Evolutionary conservation across 1,284 basidiomycete species (phyloP), one percentile per base, ranked within the genome.

Genomic region (Macrocystidia cucumis): DNA sequence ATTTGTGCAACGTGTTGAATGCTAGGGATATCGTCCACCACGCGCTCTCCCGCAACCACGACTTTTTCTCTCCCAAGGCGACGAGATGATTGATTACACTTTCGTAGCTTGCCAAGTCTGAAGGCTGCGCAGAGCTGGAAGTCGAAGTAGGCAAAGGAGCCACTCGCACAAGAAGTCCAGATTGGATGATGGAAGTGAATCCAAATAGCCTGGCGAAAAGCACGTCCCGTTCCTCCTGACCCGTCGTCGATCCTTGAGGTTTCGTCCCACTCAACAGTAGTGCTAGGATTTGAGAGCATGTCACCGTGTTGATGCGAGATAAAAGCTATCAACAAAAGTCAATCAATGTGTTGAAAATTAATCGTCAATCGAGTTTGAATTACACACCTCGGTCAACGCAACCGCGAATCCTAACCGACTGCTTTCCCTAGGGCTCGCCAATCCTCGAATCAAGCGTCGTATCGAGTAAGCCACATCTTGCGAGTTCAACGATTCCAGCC

Each of bases 331-430:
- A 21, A 23, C 20, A 16, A n/a, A 27, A 16, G 16, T 28, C 16
- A 16, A 35, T 26, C 20, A 38, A 29, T 26, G 14, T 7, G 11
- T 5, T 21, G 29, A 21, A 22, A 38, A 16, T 26, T 29, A 28
- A 12, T 39, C 23, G 35, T 32, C 7, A 27, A 33, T 18, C 37
- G 19, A 37, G 17, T 12, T 26, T 24, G 2, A 12, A 35, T 11
- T 33, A 65, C 78, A 45, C 51, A 92, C 91, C 70, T 97, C 93
- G 1, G 95, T 92, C 46, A 98, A 67, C 12, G 92, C 91, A 28
- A 98, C 93, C 5, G 93, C 90, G 55, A 98, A 98, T 9, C 95
- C 95, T 22, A 96, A 64, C 45, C 95, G 66, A 54, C 91, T 92
- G 59, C 88, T 91, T 58, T 98, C 92, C 45, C 93, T 69, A 2